Evolutionary conservation across 2,329 filamentous ascomycete genomes (phyloP).

Genomic region (Lachnellula occidentalis): DNA sequence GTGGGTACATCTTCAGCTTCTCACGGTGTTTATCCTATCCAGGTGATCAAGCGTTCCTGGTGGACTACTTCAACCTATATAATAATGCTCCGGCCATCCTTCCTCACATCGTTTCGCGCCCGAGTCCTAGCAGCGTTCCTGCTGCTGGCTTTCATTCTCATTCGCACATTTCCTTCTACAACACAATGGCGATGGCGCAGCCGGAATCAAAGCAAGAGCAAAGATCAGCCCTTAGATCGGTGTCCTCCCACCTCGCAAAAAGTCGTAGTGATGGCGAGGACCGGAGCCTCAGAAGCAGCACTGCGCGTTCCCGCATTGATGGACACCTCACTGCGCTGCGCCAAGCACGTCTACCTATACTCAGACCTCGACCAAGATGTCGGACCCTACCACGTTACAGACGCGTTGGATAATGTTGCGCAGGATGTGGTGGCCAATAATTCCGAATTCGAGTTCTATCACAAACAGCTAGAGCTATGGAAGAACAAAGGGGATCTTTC

Average conservation of each 20-base stretch:
- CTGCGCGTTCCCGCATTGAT: conserved; percentile 47
- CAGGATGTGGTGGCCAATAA: conserved; percentile 26
- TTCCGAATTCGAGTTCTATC: not conserved
- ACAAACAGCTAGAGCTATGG: conserved; percentile 25
- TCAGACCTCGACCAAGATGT: conserved; percentile 49
- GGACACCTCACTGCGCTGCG: conserved; percentile 44
- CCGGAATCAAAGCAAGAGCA: not conserved
- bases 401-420: conserved; percentile 41
- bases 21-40: too few species aligned
- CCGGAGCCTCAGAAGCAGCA: conserved; percentile 49
- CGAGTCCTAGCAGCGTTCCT: too few species aligned
- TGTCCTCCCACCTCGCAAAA: not conserved
- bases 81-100: too few species aligned
- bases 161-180: too few species aligned
- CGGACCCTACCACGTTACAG: conserved; percentile 38
- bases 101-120: too few species aligned
- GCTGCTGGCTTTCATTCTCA: too few species aligned
- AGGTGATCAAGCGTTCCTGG: too few species aligned
- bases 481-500: conserved; percentile 40
- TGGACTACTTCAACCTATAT: too few species aligned
- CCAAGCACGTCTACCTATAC: conserved; percentile 47
- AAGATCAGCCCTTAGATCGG: not conserved
- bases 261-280: conserved; percentile 41
- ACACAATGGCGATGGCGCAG: not conserved
- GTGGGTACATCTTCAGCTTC: too few species aligned